Conservation (phyloP, 805 yeast genomes). For the Kuraishia hungarica region DNA sequence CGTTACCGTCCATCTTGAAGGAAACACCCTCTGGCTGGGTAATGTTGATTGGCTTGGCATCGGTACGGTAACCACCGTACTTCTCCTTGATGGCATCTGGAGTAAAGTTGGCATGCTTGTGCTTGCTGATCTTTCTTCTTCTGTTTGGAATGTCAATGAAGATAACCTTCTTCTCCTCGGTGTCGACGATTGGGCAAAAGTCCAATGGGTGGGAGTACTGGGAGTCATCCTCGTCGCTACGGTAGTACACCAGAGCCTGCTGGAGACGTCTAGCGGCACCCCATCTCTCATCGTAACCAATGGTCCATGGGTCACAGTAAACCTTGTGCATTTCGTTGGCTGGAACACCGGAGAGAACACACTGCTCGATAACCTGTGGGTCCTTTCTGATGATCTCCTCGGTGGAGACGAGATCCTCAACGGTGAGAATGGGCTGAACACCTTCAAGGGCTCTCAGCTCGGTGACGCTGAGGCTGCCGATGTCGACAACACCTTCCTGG, state of each 20-base stretch:
- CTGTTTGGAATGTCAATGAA: constrained; percentile 68
- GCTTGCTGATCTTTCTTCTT: constrained; percentile 63
- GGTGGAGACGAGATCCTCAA: constrained; percentile 53
- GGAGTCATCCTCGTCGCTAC: constrained; percentile 69
- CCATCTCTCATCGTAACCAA: constrained; percentile 63
- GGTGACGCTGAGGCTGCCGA: constrained; percentile 37
- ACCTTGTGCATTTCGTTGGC: constrained; percentile 49
- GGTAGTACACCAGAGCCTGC: constrained; percentile 75
- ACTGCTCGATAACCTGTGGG: constrained; percentile 65
- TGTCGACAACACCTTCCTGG: constrained; percentile 63
- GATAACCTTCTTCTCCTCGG: constrained; percentile 59
- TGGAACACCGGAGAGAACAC: constrained; percentile 62
- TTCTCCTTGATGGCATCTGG: constrained; percentile 54
- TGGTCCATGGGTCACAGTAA: constrained; percentile 63
- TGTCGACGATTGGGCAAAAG: constrained; percentile 76
- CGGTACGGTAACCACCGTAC: constrained; percentile 56
- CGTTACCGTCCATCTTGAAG: constrained; percentile 59
- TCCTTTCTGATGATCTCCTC: constrained; percentile 63
- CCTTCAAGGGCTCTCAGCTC: constrained; percentile 43
- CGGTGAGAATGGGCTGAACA: constrained; percentile 69
- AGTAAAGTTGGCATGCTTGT: constrained; percentile 63
- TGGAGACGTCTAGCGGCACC: constrained; percentile 68
- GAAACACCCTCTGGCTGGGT: constrained; percentile 82
- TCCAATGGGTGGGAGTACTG: constrained; percentile 63
- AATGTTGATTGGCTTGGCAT: constrained; percentile 57